Evolutionary conservation across 1,284 basidiomycete species (phyloP).

Genomic region (Sanguinoderma infundibulare): DNA sequence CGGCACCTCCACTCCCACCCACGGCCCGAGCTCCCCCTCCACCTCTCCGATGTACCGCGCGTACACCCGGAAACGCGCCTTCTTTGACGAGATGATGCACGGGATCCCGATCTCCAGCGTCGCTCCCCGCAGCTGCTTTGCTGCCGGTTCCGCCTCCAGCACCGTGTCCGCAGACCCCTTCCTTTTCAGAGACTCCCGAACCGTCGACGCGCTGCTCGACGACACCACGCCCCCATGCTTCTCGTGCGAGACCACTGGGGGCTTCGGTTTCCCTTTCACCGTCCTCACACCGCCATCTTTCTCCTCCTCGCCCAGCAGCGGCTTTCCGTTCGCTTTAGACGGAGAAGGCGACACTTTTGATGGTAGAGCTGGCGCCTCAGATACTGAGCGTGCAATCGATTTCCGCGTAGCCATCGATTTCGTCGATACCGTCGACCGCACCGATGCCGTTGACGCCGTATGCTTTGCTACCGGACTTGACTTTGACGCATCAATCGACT

Average conservation of each 20-base stretch:
- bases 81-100: slow-evolving; percentile 85
- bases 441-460: slow-evolving; percentile 35
- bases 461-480: slow-evolving; percentile 29
- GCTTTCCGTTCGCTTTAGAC: slow-evolving; percentile 15
- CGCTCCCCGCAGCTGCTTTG: slow-evolving; percentile 56
- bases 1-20: slow-evolving; percentile 92
- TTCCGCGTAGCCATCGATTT: slow-evolving; percentile 36
- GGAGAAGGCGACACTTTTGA: slow-evolving; percentile 12
- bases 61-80: slow-evolving; percentile 84
- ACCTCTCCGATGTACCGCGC: slow-evolving; percentile 90
- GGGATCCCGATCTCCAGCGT: slow-evolving; percentile 88
- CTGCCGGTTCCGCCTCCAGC: slow-evolving; percentile 31
- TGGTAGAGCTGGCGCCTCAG: slow-evolving; percentile 6
- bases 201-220: slow-evolving; percentile 32
- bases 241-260: slow-evolving; percentile 32
- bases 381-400: slow-evolving; percentile 23
- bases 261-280: slow-evolving; percentile 32
- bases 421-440: slow-evolving; percentile 38
- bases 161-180: slow-evolving; percentile 45
- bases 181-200: slow-evolving; percentile 36
- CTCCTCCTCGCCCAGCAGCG: slow-evolving; percentile 9
- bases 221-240: slow-evolving; percentile 37
- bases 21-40: slow-evolving; percentile 77
- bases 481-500: slow-evolving; percentile 28
- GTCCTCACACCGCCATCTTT: slow-evolving; percentile 19